Evolutionary conservation across 2,329 filamentous ascomycete species (phyloP), one percentile per base, ranked within the genome.

Genomic region (Epichloe sp.): DNA sequence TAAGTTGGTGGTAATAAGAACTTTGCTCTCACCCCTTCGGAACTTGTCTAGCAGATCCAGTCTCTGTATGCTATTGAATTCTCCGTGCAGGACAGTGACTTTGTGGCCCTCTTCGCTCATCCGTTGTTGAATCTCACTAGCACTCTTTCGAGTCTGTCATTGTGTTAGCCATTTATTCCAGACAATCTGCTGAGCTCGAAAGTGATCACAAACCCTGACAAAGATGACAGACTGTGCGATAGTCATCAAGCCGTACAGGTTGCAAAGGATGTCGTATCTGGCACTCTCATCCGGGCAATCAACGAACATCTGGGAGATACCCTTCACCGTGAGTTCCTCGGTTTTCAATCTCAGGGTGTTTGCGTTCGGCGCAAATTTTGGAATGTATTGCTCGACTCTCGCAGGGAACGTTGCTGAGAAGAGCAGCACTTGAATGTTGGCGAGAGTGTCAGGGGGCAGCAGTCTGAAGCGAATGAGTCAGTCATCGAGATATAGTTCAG

Each of bases 171-270:
- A 5, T 36, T 19, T 15, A 40, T 46, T 31, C 15, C 8, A 41
- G 2, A 38, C 11, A 8, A 10, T n/a, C 23, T 15, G 5, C 8
- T 8, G 21, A 23, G 12, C 23, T 36, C 10, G 6, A 10, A 12
- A 53, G 74, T 54, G 2, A 41, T 6, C 17, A 47, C 56, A 40
- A 71, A 90, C 88, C 76, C 85, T 88, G 67, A 97, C 91, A 63
- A 98, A 98, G 60, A 98, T 97, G 63, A 98, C 95, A 0, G 93
- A 97, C 7, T 91, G 95, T 5, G 90, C 90, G 60, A 97, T 89
- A 15, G 90, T 96, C 80, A 98, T 91, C 44, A 97, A 75, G 52
- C 91, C 90, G 65, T 98, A 98, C 53, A 98, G 85, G 64, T 91
- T 88, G 66, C 94, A 86, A 7, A 98, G 80, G 52, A 87, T 83